Percentiles rank a stretch among this genome's conserved stretches.
phyloP scores from a whole-genome alignment of 306 rosid species.

The Abrus pulchellus region DNA sequence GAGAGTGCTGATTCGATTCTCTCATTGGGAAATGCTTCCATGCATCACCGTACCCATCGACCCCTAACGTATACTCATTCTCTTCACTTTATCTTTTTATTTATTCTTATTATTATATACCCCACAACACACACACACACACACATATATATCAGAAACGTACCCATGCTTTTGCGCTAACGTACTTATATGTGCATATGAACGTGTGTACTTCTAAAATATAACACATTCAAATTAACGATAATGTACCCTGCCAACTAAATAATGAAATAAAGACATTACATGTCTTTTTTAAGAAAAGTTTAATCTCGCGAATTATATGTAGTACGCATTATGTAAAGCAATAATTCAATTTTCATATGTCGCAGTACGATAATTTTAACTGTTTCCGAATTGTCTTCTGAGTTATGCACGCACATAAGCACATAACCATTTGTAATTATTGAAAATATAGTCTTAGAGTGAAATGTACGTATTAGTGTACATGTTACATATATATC shows the following conservation, averaged over 20 bases:
- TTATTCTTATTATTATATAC: constrained; percentile 22
- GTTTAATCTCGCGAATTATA: not conserved
- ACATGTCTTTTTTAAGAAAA: not conserved
- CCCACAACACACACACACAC: not conserved
- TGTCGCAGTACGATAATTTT: not conserved
- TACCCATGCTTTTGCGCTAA: not conserved
- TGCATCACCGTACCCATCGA: constrained; percentile 66
- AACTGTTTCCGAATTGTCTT: not conserved
- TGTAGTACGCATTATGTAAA: not conserved
- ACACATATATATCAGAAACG: not conserved
- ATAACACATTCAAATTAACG: no score
- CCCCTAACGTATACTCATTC: constrained; percentile 55
- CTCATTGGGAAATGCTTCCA: constrained; percentile 95
- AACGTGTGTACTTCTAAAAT: not conserved
- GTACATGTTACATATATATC: constrained; percentile 43
- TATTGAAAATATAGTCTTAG: not conserved
- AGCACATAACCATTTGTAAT: not conserved
- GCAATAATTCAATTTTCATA: not conserved
- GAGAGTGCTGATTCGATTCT: constrained; percentile 95
- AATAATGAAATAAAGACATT: not conserved
- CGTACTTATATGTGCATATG: not conserved
- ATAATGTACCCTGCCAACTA: not conserved
- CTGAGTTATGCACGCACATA: not conserved
- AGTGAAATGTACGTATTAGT: constrained; percentile 18
- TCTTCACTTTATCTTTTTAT: constrained; percentile 59